These are phyloP conservation scores for Teunomyces atbi DNA, from an alignment of 805 yeast species.

Conservation along the genomic window DNA sequence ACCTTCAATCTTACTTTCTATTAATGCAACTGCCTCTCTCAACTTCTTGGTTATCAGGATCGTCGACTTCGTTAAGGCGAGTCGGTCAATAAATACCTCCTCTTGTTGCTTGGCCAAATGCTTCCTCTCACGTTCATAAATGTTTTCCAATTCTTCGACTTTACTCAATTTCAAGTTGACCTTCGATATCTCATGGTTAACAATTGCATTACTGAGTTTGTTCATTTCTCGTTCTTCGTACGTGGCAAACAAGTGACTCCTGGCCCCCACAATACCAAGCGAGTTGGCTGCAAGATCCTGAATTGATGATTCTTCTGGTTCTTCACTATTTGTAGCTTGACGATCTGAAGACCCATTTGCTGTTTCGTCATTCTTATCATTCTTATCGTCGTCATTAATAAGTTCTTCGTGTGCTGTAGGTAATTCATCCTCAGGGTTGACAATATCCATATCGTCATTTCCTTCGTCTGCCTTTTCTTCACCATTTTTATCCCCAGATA, in stretches of 20 bases:
- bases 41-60: conserved; percentile 49
- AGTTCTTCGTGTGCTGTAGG: conserved; percentile 1
- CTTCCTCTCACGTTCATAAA: conserved; percentile 63
- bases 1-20: conserved; percentile 10
- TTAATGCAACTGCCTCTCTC: conserved; percentile 27
- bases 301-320: conserved; percentile 22
- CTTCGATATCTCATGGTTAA: conserved; percentile 62
- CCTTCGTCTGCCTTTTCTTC: conserved; percentile 11
- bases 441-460: conserved; percentile 12
- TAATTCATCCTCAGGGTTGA: conserved; percentile 9
- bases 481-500: neutral
- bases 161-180: conserved; percentile 62
- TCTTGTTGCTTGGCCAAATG: conserved; percentile 61
- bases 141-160: conserved; percentile 60
- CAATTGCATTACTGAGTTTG: conserved; percentile 52
- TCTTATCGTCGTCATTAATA: conserved; percentile 7
- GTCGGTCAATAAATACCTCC: conserved; percentile 61
- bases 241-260: conserved; percentile 75
- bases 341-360: neutral
- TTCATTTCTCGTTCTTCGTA: conserved; percentile 79
- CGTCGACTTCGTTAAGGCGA: conserved; percentile 64
- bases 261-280: conserved; percentile 72
- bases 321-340: conserved; percentile 4
- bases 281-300: conserved; percentile 68
- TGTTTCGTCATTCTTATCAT: conserved; percentile 9